A percentile compares a stretch with the other conserved stretches of the same genome.
Evolutionary conservation across 192 early-diverging fungal species (phyloP).

Genomic region (Powellomyces hirtus): DNA sequence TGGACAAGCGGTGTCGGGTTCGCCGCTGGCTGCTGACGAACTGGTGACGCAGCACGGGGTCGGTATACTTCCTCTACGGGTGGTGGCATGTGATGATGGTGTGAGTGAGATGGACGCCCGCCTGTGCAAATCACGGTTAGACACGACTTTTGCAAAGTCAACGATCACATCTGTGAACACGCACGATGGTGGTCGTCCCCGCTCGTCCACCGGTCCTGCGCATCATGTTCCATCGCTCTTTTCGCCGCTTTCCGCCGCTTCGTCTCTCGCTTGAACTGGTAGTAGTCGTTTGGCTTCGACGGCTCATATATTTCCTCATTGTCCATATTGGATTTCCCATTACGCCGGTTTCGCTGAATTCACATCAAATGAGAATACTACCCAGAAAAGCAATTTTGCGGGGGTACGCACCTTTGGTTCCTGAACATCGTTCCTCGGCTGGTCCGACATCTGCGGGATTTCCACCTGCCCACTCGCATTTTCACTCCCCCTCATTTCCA

Average conservation of each 20-base stretch:
- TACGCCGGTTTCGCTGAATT: neutral
- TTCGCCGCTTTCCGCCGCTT: conserved; percentile 39
- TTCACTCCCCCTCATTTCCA: no score
- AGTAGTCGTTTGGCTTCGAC: conserved; percentile 69
- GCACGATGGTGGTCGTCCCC: neutral
- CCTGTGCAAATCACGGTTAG: no score
- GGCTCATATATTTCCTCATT: conserved; percentile 45
- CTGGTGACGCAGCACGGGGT: no score
- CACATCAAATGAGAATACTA: neutral
- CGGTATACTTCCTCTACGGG: no score
- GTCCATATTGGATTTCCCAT: neutral
- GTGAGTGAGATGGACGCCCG: no score
- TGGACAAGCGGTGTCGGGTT: no score
- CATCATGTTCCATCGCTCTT: neutral
- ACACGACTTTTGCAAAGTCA: neutral
- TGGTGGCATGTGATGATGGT: no score
- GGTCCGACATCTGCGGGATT: neutral
- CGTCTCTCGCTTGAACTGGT: conserved; percentile 61
- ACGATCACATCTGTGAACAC: no score
- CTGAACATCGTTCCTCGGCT: neutral
- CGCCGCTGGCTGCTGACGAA: no score
- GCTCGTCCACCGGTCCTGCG: neutral
- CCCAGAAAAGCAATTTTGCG: neutral
- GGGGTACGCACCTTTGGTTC: neutral
- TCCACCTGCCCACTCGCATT: neutral